Conservation (phyloP, 1,284 basidiomycete genomes). For the Cystobasidiaceae sp. region DNA sequence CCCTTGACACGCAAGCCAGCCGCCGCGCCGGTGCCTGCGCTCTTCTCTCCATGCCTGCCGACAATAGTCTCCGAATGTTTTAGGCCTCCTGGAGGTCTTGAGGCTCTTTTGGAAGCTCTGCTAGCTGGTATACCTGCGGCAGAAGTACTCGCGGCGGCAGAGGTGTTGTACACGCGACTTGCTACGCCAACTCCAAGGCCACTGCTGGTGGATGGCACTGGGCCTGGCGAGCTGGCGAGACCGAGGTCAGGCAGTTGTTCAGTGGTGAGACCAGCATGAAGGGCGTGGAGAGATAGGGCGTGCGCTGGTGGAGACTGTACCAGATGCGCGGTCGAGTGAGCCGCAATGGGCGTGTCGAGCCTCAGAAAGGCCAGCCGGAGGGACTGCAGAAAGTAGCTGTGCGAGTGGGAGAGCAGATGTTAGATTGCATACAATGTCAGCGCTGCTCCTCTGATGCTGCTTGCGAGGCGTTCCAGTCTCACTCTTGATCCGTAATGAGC, state of each 20-base stretch:
- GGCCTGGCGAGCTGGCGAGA: constrained; percentile 16
- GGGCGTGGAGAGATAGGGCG: constrained; percentile 20
- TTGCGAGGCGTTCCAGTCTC: not conserved
- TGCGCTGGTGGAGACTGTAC: constrained; percentile 22
- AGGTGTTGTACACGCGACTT: not conserved
- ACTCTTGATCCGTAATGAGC: constrained; percentile 28
- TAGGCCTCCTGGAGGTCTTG: too few relatives aligned
- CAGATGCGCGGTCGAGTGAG: constrained; percentile 17
- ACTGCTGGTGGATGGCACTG: constrained; percentile 17
- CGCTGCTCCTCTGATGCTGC: not conserved
- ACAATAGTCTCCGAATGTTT: constrained; percentile 29
- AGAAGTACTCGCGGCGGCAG: not conserved
- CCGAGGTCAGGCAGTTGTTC: constrained; percentile 18
- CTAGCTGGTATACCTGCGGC: not conserved
- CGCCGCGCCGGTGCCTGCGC: constrained; percentile 6
- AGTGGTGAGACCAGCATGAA: constrained; percentile 16
- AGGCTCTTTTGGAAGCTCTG: too few relatives aligned
- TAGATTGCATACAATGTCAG: not conserved
- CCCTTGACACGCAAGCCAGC: constrained; percentile 22
- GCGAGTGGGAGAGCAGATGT: not conserved
- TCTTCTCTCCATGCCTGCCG: constrained; percentile 16
- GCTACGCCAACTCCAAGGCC: not conserved
- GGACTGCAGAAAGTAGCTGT: constrained; percentile 31
- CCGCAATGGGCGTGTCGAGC: constrained; percentile 13
- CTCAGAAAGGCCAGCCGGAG: constrained; percentile 27